Percentiles rank a stretch among this genome's conserved stretches.
phyloP scores from a whole-genome alignment of 2,329 filamentous ascomycete species.

The Colletotrichum tropicale region DNA sequence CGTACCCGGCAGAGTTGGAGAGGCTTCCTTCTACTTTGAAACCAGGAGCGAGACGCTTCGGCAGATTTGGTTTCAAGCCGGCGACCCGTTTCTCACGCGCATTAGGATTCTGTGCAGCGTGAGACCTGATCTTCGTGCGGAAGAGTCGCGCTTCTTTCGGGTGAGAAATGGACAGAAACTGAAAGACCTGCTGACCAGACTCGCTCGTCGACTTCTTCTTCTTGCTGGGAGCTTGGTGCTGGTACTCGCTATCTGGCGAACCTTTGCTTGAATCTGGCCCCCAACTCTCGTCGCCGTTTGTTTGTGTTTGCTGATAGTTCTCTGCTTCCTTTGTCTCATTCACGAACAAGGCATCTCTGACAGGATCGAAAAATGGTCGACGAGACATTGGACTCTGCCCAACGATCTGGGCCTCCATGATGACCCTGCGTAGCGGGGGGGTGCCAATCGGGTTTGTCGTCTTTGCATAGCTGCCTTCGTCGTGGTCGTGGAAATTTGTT shows the following conservation, averaged over 20 bases:
- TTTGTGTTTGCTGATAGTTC: neutral
- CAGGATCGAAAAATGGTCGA: neutral
- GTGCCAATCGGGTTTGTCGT: neutral
- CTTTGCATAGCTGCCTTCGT: neutral
- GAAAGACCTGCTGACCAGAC: neutral
- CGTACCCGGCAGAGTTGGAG: neutral
- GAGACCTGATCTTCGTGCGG: neutral
- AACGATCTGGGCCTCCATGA: too few relatives aligned
- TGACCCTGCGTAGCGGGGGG: neutral
- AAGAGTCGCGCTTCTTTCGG: neutral
- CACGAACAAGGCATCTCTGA: neutral
- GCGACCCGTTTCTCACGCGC: neutral
- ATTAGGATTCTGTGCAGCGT: neutral
- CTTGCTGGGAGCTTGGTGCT: neutral
- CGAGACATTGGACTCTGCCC: neutral
- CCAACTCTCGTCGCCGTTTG: neutral
- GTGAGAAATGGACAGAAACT: neutral
- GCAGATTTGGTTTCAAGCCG: neutral
- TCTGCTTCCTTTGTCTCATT: neutral
- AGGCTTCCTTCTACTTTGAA: neutral
- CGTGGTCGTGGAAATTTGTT: neutral
- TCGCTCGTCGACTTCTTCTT: neutral
- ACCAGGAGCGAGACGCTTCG: neutral
- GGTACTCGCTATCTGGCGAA: neutral
- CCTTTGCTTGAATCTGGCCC: neutral